These are phyloP conservation scores for Byssochlamys sp. DNA, from an alignment of 2,329 filamentous ascomycete species.

Conservation along the genomic window DNA sequence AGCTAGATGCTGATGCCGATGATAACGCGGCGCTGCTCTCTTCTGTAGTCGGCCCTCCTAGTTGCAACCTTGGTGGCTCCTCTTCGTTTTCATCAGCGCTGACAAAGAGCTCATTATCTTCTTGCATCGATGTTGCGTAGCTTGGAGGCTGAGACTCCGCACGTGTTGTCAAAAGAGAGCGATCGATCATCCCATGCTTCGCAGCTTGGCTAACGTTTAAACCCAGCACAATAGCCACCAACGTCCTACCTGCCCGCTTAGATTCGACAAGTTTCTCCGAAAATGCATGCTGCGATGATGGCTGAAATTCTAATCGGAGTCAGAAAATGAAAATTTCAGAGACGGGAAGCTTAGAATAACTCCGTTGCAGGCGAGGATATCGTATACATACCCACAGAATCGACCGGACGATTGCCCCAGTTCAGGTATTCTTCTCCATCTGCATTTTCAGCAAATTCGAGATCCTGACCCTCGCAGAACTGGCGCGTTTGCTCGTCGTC, in stretches of 20 bases:
- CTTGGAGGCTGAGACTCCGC: slow-evolving; percentile 15
- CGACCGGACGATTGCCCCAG: slow-evolving; percentile 36
- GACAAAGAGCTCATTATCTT: slow-evolving; percentile 30
- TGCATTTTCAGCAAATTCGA: slow-evolving; percentile 39
- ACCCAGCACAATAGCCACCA: slow-evolving; percentile 50
- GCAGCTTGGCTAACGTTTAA: slow-evolving; percentile 45
- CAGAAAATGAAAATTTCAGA: not conserved
- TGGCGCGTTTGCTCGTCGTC: slow-evolving; percentile 42
- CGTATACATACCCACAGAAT: slow-evolving; percentile 37
- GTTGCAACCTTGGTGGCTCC: slow-evolving; percentile 13
- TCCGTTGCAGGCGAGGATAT: not conserved
- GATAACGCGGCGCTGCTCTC: slow-evolving; percentile 6
- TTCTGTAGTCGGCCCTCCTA: slow-evolving; percentile 7
- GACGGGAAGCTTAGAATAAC: not conserved
- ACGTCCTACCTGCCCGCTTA: slow-evolving; percentile 47
- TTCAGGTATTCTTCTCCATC: slow-evolving; percentile 44
- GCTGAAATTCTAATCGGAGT: slow-evolving; percentile 28
- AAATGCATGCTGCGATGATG: slow-evolving; percentile 43
- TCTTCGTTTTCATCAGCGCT: slow-evolving; percentile 26
- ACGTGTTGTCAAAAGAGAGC: slow-evolving; percentile 23
- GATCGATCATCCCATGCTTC: slow-evolving; percentile 41
- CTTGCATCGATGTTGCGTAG: slow-evolving; percentile 19
- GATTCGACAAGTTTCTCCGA: slow-evolving; percentile 47
- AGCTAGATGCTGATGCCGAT: slow-evolving; percentile 7
- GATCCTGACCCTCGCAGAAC: slow-evolving; percentile 46